Base-by-base conservation (phyloP, 208 protist genomes). In the Tritrichomonas musculus region DNA sequence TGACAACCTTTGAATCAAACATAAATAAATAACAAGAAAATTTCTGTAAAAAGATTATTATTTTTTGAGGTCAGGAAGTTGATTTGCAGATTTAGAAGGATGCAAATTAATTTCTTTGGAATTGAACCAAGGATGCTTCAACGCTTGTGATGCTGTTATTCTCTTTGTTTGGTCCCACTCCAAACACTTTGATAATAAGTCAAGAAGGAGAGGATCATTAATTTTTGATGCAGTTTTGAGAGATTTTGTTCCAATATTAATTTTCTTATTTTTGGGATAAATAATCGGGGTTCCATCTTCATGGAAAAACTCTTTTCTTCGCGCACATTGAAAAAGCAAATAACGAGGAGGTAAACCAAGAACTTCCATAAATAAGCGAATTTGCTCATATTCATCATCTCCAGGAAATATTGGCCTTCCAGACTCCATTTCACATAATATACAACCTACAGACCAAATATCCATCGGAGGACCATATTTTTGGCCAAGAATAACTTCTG, bases 381-480 rank as follows among this genome's bases (percentile, higher is more conserved):
- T 44, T 92, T 95, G 94, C 17, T 95, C 93, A n/a, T 8, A 47
- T 66, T 96, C 95, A n/a, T 94, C 92, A 50, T 95, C 82, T 27
- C 95, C 96, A 20, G 93, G 80, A 84, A 96, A 96, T 13, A 96
- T n/a, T 36, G 95, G 95, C 14, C 84, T 17, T 1, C 95, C 94
- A 14, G 88, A 95, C 41, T 55, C 55, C 14, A 96, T 93, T 92
- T 96, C 96, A 25, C 50, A 92, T 0, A 96, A 60, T 44, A 96
- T 94, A 92, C 95, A 96, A 8, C 95, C 96, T 0, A 96, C 57
- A 25, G 36, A 93, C 96, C 96, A 97, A 30, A 96, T 96, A 92
- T 97, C 96, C n/a, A 97, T 97, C 14, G 49, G 25, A 41, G 17
- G 44, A 41, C 30, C 25, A 93, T 97, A 97, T 20, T 92, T 84